Base-by-base conservation (phyloP, 2,329 filamentous ascomycete species). In the Colletotrichum euphorbiae region DNA sequence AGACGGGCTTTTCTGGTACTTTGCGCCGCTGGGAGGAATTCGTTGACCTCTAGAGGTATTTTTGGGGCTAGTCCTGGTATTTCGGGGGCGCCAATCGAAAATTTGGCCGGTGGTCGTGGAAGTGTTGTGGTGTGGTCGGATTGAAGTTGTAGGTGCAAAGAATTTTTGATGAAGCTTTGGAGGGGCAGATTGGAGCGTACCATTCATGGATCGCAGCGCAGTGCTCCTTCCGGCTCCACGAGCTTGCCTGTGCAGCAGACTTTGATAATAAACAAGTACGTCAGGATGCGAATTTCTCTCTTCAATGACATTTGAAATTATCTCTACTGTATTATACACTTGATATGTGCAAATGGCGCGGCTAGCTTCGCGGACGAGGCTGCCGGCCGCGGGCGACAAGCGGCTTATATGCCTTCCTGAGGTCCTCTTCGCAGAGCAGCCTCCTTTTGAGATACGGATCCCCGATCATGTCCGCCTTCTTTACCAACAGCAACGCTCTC, bases 101-200 rank as follows among this genome's bases (percentile, higher is more conserved):
- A 31, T 11, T 33, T 54, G 48, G 28, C 24, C 7, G 38, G 33
- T 42, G 55, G 56, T 67, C 51, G 63, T 36, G 36, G 58, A 28
- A 28, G 19, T 40, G 40, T 52, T 55, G 13, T 58, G 31, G 51
- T 54, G 21, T 54, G 48, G 61, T 60, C 28, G 21, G 12, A 48
- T 59, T 12, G 33, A 56, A 43, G n/a, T 66, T 66, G 48, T 33
- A 31, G 17, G 46, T 65, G 61, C 62, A 60, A 65, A 69, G 66
- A 68, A 69, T 66, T 69, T 69, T 69, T 66, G 66, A 24, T 69
- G 42, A 66, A 66, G 66, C 66, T 66, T 36, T 60, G 62, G 66
- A 69, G 66, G 66, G 62, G 66, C 66, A 69, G 42, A 54, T 50
- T 50, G 55, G 55, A 66, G 61, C 61, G 11, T 45, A 24, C 42